Conservation (phyloP, 257 asterid genomes). For the Primulina huaijiensis region DNA sequence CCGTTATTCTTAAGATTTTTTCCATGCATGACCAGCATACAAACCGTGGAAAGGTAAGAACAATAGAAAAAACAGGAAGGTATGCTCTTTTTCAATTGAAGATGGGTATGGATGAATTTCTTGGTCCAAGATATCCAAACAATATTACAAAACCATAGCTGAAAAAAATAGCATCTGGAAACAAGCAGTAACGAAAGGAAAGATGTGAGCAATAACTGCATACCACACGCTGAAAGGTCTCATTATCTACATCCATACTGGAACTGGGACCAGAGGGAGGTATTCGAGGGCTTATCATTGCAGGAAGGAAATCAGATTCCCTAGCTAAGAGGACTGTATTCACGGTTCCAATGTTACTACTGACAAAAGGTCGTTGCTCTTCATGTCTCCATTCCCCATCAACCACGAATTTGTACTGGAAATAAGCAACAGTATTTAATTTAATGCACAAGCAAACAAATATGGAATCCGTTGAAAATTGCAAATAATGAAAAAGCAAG, state of each 20-base stretch:
- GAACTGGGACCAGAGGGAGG: conserved; percentile 50
- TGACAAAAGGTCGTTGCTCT: conserved; percentile 69
- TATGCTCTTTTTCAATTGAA: conserved; percentile 3
- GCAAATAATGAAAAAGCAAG: neutral
- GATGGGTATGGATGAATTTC: conserved; percentile 2
- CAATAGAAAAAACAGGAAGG: neutral
- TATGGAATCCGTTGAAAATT: neutral
- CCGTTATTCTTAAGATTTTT: neutral
- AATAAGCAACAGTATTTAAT: conserved; percentile 3
- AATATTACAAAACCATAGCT: conserved; percentile 10
- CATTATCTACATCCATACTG: conserved; percentile 92
- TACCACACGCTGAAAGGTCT: conserved; percentile 78
- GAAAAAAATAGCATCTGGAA: conserved; percentile 9
- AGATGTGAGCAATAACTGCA: conserved; percentile 18
- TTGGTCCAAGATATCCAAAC: conserved; percentile 13
- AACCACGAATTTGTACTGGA: conserved; percentile 91
- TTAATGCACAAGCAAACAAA: neutral
- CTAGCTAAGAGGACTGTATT: conserved; percentile 72
- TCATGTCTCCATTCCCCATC: conserved; percentile 98
- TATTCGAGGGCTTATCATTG: conserved; percentile 46
- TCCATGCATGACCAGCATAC: neutral
- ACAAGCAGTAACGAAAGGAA: neutral
- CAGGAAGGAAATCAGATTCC: conserved; percentile 51
- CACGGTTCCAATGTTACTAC: conserved; percentile 69
- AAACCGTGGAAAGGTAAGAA: neutral